A percentile compares a stretch with the other conserved stretches of the same genome.
Evolutionary conservation across 1,284 basidiomycete species (phyloP).

Genomic region (Irpex sp.): DNA sequence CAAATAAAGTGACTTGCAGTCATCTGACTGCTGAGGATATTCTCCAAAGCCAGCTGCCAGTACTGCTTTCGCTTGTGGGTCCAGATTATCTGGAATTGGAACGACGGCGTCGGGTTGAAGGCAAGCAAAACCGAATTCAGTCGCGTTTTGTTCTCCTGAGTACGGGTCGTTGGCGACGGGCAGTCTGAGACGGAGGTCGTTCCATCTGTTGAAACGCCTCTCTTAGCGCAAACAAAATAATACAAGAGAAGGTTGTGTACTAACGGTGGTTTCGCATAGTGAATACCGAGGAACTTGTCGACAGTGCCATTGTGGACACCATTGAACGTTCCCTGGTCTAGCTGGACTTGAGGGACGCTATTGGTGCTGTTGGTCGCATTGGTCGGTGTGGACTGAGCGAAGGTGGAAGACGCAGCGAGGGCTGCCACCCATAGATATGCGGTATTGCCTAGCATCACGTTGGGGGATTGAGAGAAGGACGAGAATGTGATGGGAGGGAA

Average conservation of each 20-base stretch:
- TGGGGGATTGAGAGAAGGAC: not conserved
- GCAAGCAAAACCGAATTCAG: conserved; percentile 39
- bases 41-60: not conserved
- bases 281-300: conserved; percentile 20
- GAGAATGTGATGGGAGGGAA: not conserved
- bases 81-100: conserved; percentile 17
- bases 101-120: conserved; percentile 37
- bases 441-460: not conserved
- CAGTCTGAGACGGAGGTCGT: conserved; percentile 34
- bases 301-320: conserved; percentile 15
- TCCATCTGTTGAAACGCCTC: conserved; percentile 4
- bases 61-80: not conserved
- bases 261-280: conserved; percentile 20
- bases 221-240: not conserved
- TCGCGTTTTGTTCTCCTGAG: conserved; percentile 32
- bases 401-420: not conserved
- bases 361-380: not conserved
- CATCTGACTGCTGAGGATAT: not conserved
- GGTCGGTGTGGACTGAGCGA: not conserved
- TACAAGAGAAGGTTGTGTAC: conserved; percentile 2
- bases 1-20: not conserved
- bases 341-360: conserved; percentile 6
- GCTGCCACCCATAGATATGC: not conserved
- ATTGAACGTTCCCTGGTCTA: conserved; percentile 19
- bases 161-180: conserved; percentile 39